Base-by-base conservation (phyloP, 257 asterid species). In the Scutellaria galericulata region DNA sequence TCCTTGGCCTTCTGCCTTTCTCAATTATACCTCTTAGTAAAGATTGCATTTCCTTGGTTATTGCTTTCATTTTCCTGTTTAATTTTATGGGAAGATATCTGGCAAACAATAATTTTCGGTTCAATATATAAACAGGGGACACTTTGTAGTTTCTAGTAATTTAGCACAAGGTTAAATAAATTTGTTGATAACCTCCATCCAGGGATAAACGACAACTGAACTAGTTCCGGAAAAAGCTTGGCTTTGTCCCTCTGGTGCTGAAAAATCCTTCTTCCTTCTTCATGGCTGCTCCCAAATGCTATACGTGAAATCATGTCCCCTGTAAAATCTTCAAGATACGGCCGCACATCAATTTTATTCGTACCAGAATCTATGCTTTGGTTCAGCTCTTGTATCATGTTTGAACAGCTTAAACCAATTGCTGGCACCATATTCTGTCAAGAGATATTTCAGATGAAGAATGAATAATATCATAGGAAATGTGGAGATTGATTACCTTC, bases 251-350 rank as follows among this genome's bases (percentile, higher is more conserved):
- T 59, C 35, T 74, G 80, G 9, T 77, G 80, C 41, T 81, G 45
- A 7, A 77, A 81, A 24, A 77, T 77, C 7, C 63, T 50, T 14
- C 44, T 64, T 18, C 80, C 85, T 44, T 81, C 78, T 58, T 81
- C 72, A 10, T 74, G 9, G 20, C 54, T 66, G 44, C 80, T 42
- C 3, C 83, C 78, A 40, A 79, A 79, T 1, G 80, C 78, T 11
- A 77, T 77, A 3, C 80, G 67, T 2, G 82, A 77, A 37, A 81
- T 77, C 41, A 72, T 61, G 11, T 81, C 85, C 1, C 79, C 69
- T 0, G 80, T 7, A 7, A 81, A 64, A 18, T 64, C 41, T 24
- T 77, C 50, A 0, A 81, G 45, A 13, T 52, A 46, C 1, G 80
- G 80, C 78, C 80, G 74, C 0, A 81, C 66, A 11, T 77, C 85